Percentiles rank a stretch among this genome's conserved stretches.
Evolutionary conservation across 1,284 basidiomycete genomes (phyloP).

Genomic region (Fomitopsis betulina): DNA sequence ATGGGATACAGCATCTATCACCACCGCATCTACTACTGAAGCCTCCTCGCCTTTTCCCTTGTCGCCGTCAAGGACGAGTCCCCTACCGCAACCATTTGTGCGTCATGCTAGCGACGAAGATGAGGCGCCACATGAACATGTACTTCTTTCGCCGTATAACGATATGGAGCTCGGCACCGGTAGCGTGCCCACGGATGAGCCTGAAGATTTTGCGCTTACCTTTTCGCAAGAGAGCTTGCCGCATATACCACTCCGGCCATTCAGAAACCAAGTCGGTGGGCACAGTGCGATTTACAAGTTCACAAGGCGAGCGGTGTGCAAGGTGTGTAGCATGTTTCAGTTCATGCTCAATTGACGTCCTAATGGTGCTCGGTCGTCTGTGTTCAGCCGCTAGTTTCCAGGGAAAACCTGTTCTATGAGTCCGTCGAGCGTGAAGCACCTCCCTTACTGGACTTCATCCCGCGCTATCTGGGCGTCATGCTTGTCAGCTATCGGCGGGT

Average conservation of each 20-base stretch:
- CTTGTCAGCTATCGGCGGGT: conserved; percentile 91
- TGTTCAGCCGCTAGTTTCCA: conserved; percentile 84
- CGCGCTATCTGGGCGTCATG: conserved; percentile 97
- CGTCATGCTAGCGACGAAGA: conserved; percentile 34
- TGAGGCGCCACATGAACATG: conserved; percentile 24
- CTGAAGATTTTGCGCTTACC: conserved; percentile 16
- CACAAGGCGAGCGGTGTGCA: conserved; percentile 96
- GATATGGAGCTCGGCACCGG: conserved; percentile 21
- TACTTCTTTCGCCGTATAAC: conserved; percentile 21
- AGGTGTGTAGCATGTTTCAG: conserved; percentile 52
- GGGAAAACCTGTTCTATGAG: conserved; percentile 98
- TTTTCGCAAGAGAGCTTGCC: conserved; percentile 59
- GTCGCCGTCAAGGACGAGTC: conserved; percentile 29
- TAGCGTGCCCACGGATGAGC: conserved; percentile 24
- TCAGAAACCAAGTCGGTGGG: conserved; percentile 96
- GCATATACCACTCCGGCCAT: conserved; percentile 94
- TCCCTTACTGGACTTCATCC: conserved; percentile 88
- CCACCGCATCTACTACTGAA: conserved; percentile 53
- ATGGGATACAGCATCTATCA: conserved; percentile 67
- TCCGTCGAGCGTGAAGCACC: conserved; percentile 92
- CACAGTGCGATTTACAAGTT: conserved; percentile 98
- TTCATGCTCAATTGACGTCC: background rate
- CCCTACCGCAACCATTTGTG: conserved; percentile 24
- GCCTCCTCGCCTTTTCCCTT: conserved; percentile 35
- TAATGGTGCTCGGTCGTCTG: conserved; percentile 6